These are phyloP conservation scores for Phaeophleospora eucalypticola DNA, from an alignment of 2,329 filamentous ascomycete species.

Conservation along the genomic window DNA sequence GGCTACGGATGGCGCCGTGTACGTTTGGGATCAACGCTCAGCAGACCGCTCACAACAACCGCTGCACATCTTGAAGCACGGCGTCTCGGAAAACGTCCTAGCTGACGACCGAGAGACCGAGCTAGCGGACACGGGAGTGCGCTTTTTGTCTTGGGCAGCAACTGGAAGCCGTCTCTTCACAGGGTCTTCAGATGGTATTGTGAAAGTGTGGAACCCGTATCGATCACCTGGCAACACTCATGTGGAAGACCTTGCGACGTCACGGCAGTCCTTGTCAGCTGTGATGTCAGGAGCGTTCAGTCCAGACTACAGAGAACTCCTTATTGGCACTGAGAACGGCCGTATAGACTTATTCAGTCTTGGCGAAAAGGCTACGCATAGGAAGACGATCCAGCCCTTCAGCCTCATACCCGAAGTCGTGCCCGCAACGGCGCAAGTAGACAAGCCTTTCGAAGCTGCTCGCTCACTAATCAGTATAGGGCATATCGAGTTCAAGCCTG, in stretches of 20 bases:
- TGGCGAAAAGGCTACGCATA: conserved; percentile 20
- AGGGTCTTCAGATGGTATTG: conserved; percentile 57
- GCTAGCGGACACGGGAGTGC: conserved; percentile 54
- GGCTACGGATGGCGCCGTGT: conserved; percentile 57
- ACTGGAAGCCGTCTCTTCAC: conserved; percentile 52
- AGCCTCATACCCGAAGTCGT: conserved; percentile 19
- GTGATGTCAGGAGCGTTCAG: conserved; percentile 58
- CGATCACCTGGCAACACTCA: conserved; percentile 49
- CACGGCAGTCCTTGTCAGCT: conserved; percentile 39
- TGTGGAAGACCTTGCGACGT: conserved; percentile 48
- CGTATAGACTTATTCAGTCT: conserved; percentile 51
- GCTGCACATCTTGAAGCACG: conserved; percentile 51
- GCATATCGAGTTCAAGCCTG: conserved; percentile 35
- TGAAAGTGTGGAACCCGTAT: conserved; percentile 59
- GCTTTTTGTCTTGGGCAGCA: conserved; percentile 55
- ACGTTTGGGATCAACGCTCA: conserved; percentile 56
- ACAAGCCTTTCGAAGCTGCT: conserved; percentile 17
- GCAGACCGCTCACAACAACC: conserved; percentile 36
- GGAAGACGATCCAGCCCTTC: conserved; percentile 18
- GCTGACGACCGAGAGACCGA: conserved; percentile 44
- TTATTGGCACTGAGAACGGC: conserved; percentile 56
- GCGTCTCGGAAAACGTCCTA: conserved; percentile 47
- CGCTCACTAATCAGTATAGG: conserved; percentile 30
- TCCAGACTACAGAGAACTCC: conserved; percentile 50
- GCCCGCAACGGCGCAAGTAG: conserved; percentile 1